These are phyloP conservation scores for Lepiota subincarnata DNA, from an alignment of 768 basidiomycete genomes.

Conservation along the genomic window DNA sequence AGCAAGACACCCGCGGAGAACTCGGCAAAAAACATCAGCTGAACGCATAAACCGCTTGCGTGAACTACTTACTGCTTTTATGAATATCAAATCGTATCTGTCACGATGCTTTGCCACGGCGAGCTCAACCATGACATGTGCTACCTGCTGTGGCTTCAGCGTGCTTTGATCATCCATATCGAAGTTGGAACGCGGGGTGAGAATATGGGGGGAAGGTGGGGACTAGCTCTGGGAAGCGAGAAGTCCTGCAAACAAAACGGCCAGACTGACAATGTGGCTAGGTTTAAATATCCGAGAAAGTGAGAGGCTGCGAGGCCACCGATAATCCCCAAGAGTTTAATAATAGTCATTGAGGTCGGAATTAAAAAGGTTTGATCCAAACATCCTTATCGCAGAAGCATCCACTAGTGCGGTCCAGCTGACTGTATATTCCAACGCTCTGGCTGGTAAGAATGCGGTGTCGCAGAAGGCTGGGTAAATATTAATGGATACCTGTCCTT, in stretches of 20 bases:
- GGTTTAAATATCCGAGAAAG: background rate
- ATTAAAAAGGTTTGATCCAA: too few relatives aligned
- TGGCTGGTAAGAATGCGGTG: too few relatives aligned
- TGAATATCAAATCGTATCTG: constrained; percentile 54
- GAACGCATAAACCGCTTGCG: background rate
- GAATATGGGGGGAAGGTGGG: constrained; percentile 1
- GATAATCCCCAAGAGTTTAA: too few relatives aligned
- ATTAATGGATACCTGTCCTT: background rate
- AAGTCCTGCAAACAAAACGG: background rate
- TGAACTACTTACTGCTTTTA: constrained; percentile 58
- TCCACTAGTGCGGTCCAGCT: too few relatives aligned
- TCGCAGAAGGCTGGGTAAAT: too few relatives aligned
- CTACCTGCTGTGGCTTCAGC: constrained; percentile 56
- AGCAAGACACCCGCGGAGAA: constrained; percentile 68
- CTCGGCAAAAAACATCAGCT: constrained; percentile 26
- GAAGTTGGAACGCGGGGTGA: constrained; percentile 6
- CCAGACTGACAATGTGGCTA: background rate
- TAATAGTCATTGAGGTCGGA: too few relatives aligned
- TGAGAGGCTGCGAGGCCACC: too few relatives aligned
- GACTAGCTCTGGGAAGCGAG: too few relatives aligned
- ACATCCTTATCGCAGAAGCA: too few relatives aligned
- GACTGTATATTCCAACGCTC: too few relatives aligned
- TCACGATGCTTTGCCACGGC: constrained; percentile 63
- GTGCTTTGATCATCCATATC: constrained; percentile 31
- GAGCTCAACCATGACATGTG: constrained; percentile 49